phyloP scores from a whole-genome alignment of 2,329 filamentous ascomycete species.

The Colletotrichum chlorophyti region DNA sequence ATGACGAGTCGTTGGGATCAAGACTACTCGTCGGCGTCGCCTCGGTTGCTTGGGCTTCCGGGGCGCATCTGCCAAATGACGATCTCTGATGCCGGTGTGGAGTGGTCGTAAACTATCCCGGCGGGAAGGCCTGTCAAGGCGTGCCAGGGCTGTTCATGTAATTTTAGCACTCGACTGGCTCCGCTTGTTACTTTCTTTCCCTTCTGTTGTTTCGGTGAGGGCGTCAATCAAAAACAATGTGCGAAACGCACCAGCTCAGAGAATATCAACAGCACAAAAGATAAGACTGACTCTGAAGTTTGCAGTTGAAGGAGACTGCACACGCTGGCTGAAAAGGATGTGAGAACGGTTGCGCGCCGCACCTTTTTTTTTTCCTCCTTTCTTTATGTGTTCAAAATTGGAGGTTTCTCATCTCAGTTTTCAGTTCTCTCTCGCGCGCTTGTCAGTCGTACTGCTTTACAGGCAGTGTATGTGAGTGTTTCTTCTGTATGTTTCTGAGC shows the following conservation, averaged over 20 bases:
- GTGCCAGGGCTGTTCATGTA: background rate
- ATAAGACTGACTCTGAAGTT: background rate
- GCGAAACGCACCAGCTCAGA: too few species aligned
- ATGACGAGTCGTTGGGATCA: background rate
- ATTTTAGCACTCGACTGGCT: background rate
- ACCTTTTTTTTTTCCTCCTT: background rate
- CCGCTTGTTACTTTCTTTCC: constrained; percentile 13
- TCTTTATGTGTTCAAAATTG: too few species aligned
- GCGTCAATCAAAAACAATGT: too few species aligned
- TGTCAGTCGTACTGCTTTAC: too few species aligned
- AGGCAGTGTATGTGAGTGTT: too few species aligned
- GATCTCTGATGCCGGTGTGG: constrained; percentile 27
- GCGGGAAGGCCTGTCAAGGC: constrained; percentile 12
- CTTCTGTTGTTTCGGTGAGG: too few species aligned
- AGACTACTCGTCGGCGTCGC: constrained; percentile 13
- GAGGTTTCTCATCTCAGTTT: too few species aligned
- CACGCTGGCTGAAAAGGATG: background rate
- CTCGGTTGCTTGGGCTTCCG: constrained; percentile 25
- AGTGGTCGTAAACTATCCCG: constrained; percentile 28
- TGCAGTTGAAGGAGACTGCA: too few species aligned
- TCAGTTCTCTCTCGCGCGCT: too few species aligned
- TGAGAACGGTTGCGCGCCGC: constrained; percentile 1
- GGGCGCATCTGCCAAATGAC: constrained; percentile 31
- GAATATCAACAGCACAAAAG: background rate
- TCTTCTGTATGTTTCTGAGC: constrained; percentile 5